Base-by-base conservation (phyloP, 2,329 filamentous ascomycete species). In the Lecanicillium sp. region DNA sequence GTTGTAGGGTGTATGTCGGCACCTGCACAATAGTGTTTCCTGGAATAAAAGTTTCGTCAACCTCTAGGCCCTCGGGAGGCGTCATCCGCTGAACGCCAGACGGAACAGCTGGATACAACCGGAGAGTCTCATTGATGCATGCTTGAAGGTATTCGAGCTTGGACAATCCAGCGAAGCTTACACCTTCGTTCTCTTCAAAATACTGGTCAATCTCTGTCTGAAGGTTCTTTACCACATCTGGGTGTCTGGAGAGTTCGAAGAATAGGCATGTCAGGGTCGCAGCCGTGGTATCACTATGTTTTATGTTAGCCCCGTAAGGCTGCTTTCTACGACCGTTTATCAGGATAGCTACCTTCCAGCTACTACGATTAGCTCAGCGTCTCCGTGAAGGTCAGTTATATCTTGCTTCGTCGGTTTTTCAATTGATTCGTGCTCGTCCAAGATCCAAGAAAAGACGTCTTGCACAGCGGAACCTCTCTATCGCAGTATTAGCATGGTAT, bases 121-220 rank as follows among this genome's bases (percentile, higher is more conserved):
- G 52, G 25, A 66, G 48, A 0, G 58, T 36, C 43, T 70, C 66
- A 33, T 68, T 55, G 33, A 69, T 59, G 27, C 52, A 49, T 3
- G 57, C 63, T 33, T 59, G 52, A 9, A 65, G 52, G 30, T 55
- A 50, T 13, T 43, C 40, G 20, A 57, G 41, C 29, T 48, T 50
- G 3, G 47, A 45, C 5, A 58, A 45, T 1, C 35, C 44, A 9
- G 33, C 36, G 30, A 43, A 39, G n/a, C 51, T 51, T 7, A 40
- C 30, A 9, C 33, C 14, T 4, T 37, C 33, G 3, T 45, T 18
- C n/a, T 44, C 39, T 2, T 32, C 29, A 9, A 46, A 42, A 15
- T 48, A 48, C 9, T 33, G 31, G 28, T 56, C 48, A 8, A 64
- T 42, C 20, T 67, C 66, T 1, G 54, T 50, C 17, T 62, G 57